Base-by-base conservation (phyloP, 371 early-diverging fungal genomes). In the Fennellomyces sp. region DNA sequence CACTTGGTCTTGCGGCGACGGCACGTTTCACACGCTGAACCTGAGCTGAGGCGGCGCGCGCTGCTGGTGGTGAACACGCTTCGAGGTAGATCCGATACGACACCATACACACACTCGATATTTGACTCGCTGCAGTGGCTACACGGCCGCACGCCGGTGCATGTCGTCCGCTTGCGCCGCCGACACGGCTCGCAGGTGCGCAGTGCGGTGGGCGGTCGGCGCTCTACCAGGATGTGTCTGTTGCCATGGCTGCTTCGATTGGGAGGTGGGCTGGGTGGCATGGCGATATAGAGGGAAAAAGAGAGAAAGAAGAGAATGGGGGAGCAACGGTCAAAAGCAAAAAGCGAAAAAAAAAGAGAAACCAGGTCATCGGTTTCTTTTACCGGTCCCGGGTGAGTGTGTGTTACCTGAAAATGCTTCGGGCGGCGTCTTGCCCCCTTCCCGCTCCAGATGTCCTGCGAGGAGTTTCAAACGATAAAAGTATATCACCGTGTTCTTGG, bases 1-100 rank as follows among this genome's bases (percentile, higher is more conserved):
- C 81, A 80, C 49, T 80, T 80, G 25, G 81, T 80, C 58, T 80
- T 80, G 35, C 81, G 62, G 63, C 78, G 65, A 30, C 81, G 70
- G 47, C 81, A 80, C 8, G 76, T 75, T 66, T 80, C 81, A 55
- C 81, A 80, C 23, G 81, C 81, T 25, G 78, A 77, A 23, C 81
- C 81, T 27, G 76, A 75, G 41, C 75, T 75, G 19, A 80, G 48
- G 10, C 81, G 68, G 36, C 81, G 65, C 2, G 80, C 80, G 35
- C 59, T 72, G 42, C 56, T 70, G 1, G 70, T 70, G 2, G 64
- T 63, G 30, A 70, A 70, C 8, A 70, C 70, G 3, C 59, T 59
- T 6, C 70, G 63, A 29, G 70, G 55, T 10, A 61, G 66, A 49
- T 70, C 70, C 17, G 65, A 65, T 11, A 70, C 66, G 21, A 66